Base-by-base conservation (phyloP, 495 filamentous ascomycete genomes). In the Aspergillus diversus region DNA sequence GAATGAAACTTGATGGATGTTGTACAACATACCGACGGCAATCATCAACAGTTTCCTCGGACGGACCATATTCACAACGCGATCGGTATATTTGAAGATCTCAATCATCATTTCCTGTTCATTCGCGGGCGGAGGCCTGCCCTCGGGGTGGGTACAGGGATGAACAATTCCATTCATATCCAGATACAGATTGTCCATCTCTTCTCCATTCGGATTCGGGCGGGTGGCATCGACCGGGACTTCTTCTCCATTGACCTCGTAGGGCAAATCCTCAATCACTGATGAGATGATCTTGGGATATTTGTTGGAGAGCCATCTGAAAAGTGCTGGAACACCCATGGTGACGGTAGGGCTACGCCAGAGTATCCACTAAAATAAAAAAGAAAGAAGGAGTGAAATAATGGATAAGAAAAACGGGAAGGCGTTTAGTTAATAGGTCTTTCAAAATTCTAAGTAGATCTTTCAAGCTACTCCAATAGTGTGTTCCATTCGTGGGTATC, bases 101-200 rank as follows among this genome's bases (percentile, higher is more conserved):
- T 93, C 96, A 63, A 97, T 60, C 95, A 99, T 99, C 96, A 99
- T 99, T 76, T 97, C 95, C 75, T 95, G 91, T 80, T 99, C 95
- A 47, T 92, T 93, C 69, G 89, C 89, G 33, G 95, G 95, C 5
- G 95, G 85, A 4, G 95, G 92, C 63, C 84, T 89, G 66, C 97
- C 94, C 76, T 99, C 95, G 3, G 95, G 95, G 77, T 99, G 95
- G 5, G 93, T 97, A 79, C 95, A 99, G 3, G 96, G 96, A 84
- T 99, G 95, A 49, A 99, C 95, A 66, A 99, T 99, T 73, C 95
- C 95, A 79, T 99, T 99, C 95, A 99, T 98, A 71, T 99, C 95
- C 56, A 99, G 86, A 71, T 98, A 99, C 4, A 99, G 83, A 71
- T 98, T 99, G 76, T 99, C 94, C 69, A 94, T 91, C 73, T 98